Base-by-base conservation (phyloP, 2,329 filamentous ascomycete genomes). In the Zopfia rhizophila region DNA sequence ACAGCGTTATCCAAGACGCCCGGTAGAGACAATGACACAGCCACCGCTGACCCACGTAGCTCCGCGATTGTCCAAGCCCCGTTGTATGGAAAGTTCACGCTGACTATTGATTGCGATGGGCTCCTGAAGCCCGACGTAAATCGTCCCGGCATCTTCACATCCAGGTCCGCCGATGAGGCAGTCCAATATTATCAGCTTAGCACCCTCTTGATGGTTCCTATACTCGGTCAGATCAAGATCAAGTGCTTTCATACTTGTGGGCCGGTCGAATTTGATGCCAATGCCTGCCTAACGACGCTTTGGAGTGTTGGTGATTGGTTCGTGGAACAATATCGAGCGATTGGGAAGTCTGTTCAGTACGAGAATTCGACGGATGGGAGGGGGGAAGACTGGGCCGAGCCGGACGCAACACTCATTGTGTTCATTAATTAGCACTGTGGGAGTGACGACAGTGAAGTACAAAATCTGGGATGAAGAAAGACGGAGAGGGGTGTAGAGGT, bases 231-330 rank as follows among this genome's bases (percentile, higher is more conserved):
- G 16, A 35, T 35, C 11, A n/a, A 17, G 12, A 35, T 35, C 11
- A 35, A 35, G 12, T 18, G 14, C 16, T 35, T 35, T 19, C 31
- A 35, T 19, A 21, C 31, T n/a, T 35, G 31, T 12, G 31, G 31
- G 3, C 13, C 14, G 10, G 12, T 35, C 12, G 31, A 19, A 17
- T 18, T 17, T 11, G 31, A 17, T n/a, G 14, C 14, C 14, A 18
- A 22, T 35, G 31, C 19, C n/a, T 35, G 31, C 19, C 12, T 35
- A 19, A 17, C 14, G 3, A 14, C 14, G 31, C 14, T 35, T 6
- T 35, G 5, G 31, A 35, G n/a, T 11, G 19, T 35, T 6, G 31
- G 31, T 8, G 31, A 19, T 2, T 35, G 31, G 31, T 35, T 35
- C 31, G 19, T 35, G 6, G 31, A 35, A n/a, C n/a, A 22, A 18